Base-by-base conservation (phyloP, 2,329 filamentous ascomycete species). In the Paracoccidioides brasiliensis region DNA sequence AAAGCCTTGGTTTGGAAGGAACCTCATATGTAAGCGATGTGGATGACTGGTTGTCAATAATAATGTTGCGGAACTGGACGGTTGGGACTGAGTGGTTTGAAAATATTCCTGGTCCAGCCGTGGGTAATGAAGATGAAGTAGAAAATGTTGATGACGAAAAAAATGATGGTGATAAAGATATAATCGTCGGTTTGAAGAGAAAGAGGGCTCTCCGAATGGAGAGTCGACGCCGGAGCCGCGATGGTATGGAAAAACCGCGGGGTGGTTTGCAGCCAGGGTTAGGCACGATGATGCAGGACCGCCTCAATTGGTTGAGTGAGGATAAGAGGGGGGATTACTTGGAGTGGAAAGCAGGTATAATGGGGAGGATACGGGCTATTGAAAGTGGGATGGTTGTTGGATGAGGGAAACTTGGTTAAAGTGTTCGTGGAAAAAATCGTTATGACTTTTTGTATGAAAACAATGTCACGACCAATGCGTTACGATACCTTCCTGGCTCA, bases 51-150 rank as follows among this genome's bases (percentile, higher is more conserved):
- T 77, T 86, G 57, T 69, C 78, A 22, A 71, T 79, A 56, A 76
- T 86, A 44, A 78, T 70, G 60, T 65, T 68, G 22, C 67, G 71
- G 28, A 67, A 67, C 1, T 79, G 76, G 73, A 70, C 78, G 15
- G 75, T 80, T 76, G 84, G 67, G 3, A 67, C 78, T 53, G 83
- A 87, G 63, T 88, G 85, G 85, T 87, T 86, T 57, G 70, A 76
- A 33, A 81, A 86, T 60, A 76, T 76, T 45, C 71, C 72, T 6
- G 63, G 62, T 59, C 54, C 56, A 59, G 9, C 57, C 55, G 5
- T 54, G 32, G 14, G 58, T 54, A 49, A 6, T 10, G 44, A 56
- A 30, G 56, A 46, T 37, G 55, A 51, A 12, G 63, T 62, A 14
- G 62, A 61, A 15, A 14, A 52, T 28, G 15, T 30, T 32, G 56